phyloP scores from a whole-genome alignment of 306 rosid species.

The Lathyrus aphaca region DNA sequence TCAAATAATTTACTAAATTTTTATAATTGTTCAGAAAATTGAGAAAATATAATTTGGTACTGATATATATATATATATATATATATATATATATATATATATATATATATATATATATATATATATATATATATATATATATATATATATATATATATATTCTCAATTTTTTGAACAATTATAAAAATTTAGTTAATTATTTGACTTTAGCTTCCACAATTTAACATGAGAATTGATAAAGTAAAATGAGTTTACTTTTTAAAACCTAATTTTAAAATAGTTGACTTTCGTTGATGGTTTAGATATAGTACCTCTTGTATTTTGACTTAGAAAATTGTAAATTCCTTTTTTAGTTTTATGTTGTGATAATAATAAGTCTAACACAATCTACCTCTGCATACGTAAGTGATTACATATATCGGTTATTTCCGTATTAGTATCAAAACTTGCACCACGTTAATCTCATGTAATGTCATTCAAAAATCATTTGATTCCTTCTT shows the following conservation, averaged over 20 bases:
- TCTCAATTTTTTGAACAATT: neutral
- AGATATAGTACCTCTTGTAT: neutral
- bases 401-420: neutral
- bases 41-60: too few relatives aligned
- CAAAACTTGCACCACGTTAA: neutral
- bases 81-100: too few relatives aligned
- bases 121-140: too few relatives aligned
- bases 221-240: neutral
- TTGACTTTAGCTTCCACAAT: slow-evolving; percentile 28
- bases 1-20: slow-evolving; percentile 23
- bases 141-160: too few relatives aligned
- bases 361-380: neutral
- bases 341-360: neutral
- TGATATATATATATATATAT: too few relatives aligned
- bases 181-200: neutral
- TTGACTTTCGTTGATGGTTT: slow-evolving; percentile 25
- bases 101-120: too few relatives aligned
- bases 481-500: too few relatives aligned
- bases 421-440: neutral
- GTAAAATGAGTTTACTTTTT: slow-evolving; percentile 23
- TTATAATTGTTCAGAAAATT: neutral
- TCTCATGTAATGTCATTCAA: neutral
- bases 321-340: neutral
- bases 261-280: slow-evolving; percentile 11
- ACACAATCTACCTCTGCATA: neutral